These are phyloP conservation scores for Aspergillus latus DNA, from an alignment of 2,329 filamentous ascomycete genomes.

Conservation along the genomic window DNA sequence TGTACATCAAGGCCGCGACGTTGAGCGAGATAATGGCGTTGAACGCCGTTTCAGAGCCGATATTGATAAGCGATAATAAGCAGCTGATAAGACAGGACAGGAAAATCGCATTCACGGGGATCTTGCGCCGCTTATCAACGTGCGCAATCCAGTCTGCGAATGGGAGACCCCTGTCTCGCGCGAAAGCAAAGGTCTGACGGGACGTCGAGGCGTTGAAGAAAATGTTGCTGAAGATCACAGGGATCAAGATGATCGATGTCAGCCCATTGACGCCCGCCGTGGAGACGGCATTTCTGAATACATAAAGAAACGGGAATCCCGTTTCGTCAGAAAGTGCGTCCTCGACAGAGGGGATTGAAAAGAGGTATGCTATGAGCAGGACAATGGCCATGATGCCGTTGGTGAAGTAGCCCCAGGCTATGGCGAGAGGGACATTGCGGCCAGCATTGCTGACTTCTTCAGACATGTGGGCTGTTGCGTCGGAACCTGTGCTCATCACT, in stretches of 20 bases:
- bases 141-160: conserved; percentile 41
- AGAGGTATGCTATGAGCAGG: conserved; percentile 47
- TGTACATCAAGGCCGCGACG: conserved; percentile 49
- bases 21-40: conserved; percentile 54
- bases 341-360: conserved; percentile 34
- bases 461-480: conserved; percentile 41
- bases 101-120: conserved; percentile 45
- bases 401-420: conserved; percentile 47
- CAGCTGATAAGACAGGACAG: conserved; percentile 33
- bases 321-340: conserved; percentile 43
- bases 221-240: conserved; percentile 42
- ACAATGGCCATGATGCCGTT: conserved; percentile 48
- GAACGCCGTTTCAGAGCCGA: conserved; percentile 53
- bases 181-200: conserved; percentile 46
- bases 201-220: conserved; percentile 42
- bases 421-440: conserved; percentile 47
- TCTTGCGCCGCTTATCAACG: conserved; percentile 37
- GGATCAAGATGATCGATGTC: conserved; percentile 44
- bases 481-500: conserved; percentile 26
- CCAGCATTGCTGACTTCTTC: conserved; percentile 52
- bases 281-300: conserved; percentile 40
- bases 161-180: conserved; percentile 46
- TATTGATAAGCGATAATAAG: conserved; percentile 52
- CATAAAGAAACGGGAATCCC: conserved; percentile 49
- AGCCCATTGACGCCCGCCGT: conserved; percentile 29